phyloP scores from a whole-genome alignment of 2,329 filamentous ascomycete species.

The Neofusicoccum cordaticola region DNA sequence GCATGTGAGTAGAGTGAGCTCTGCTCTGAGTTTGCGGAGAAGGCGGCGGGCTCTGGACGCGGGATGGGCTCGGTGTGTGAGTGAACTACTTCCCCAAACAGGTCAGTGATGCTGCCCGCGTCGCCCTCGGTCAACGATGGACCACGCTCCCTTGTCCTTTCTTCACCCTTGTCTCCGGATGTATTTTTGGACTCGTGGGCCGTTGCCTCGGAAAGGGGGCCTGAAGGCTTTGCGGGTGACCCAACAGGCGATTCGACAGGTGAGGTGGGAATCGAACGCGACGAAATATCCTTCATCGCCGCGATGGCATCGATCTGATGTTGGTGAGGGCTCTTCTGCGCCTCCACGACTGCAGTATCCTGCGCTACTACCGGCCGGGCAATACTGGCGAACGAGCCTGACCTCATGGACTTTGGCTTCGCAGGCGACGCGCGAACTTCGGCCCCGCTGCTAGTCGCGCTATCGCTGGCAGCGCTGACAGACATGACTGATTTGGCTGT shows the following conservation, averaged over 20 bases:
- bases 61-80: not conserved
- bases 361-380: slow-evolving; percentile 66
- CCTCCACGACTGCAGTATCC: slow-evolving; percentile 65
- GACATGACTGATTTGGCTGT: slow-evolving; percentile 22
- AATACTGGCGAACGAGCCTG: slow-evolving; percentile 61
- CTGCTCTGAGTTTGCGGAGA: not conserved
- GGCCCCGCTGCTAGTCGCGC: slow-evolving; percentile 1
- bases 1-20: slow-evolving; percentile 11
- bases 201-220: not conserved
- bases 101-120: not conserved
- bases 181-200: not conserved
- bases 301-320: slow-evolving; percentile 60
- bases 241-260: slow-evolving; percentile 48
- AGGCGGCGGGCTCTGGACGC: not conserved
- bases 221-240: slow-evolving; percentile 31
- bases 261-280: slow-evolving; percentile 56
- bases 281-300: slow-evolving; percentile 67
- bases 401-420: slow-evolving; percentile 55
- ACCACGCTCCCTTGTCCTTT: not conserved
- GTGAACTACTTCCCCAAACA: slow-evolving; percentile 1
- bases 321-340: slow-evolving; percentile 50
- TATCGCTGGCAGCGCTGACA: not conserved
- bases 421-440: not conserved
- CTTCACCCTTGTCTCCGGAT: not conserved
- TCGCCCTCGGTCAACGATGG: slow-evolving; percentile 3